These are phyloP conservation scores for Escovopsis sp. DNA, from an alignment of 2,329 filamentous ascomycete species.

Conservation along the genomic window DNA sequence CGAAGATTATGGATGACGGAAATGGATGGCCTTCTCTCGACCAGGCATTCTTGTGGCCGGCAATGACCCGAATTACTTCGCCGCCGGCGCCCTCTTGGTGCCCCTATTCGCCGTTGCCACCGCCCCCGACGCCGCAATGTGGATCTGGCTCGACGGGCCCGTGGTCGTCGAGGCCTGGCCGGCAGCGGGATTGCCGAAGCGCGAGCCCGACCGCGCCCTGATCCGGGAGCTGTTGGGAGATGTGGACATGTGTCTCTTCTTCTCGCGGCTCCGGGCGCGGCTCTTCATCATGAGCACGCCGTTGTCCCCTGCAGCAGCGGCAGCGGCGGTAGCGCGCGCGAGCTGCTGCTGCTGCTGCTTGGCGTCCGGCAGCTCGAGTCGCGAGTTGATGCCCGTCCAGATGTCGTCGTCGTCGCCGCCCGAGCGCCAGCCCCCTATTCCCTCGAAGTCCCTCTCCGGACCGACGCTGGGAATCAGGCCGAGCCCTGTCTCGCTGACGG, in stretches of 20 bases:
- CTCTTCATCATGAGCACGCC: constrained; percentile 30
- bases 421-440: constrained; percentile 42
- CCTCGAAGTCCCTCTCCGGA: constrained; percentile 41
- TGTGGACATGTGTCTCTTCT: constrained; percentile 6
- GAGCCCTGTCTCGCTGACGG: constrained; percentile 20
- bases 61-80: background rate
- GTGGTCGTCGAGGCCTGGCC: constrained; percentile 4
- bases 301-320: constrained; percentile 24
- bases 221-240: constrained; percentile 33
- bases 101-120: constrained; percentile 9
- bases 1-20: no score
- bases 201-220: constrained; percentile 30
- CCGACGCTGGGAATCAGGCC: constrained; percentile 32
- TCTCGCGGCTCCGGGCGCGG: constrained; percentile 20
- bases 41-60: background rate
- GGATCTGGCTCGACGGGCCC: no score
- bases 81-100: constrained; percentile 12
- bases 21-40: background rate
- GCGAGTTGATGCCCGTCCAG: constrained; percentile 38
- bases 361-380: constrained; percentile 33
- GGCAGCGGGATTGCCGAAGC: constrained; percentile 15
- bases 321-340: constrained; percentile 25
- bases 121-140: no score
- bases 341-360: constrained; percentile 24
- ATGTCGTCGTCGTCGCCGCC: constrained; percentile 26